Base-by-base conservation (phyloP, 73 alveolate genomes). In the Uronychia binucleata region DNA sequence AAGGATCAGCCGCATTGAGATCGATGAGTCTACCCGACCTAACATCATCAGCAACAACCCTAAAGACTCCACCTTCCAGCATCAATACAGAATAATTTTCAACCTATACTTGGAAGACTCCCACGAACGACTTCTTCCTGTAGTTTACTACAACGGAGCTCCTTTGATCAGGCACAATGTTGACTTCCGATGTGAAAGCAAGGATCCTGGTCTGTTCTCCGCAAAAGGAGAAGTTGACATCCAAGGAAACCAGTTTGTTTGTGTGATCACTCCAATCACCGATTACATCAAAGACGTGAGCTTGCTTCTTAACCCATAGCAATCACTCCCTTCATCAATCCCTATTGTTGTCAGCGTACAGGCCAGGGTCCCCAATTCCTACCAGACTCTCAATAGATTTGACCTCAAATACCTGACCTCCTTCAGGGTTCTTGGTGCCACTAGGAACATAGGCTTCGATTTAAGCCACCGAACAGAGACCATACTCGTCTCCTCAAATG, bases 1-100 rank as follows among this genome's bases (percentile, higher is more conserved):
- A 33, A 91, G 79, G 83, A 86, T 91, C 0, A 84, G 86, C 59
- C 58, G 84, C 57, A 85, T 90, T 67, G 93, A 91, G 58, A 58
- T 91, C n/a, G 96, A 84, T 31, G 79, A 82, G 26, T 28, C 59
- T 59, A 67, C 86, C 57, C 59, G 87, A 30, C 88, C 88, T 1
- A 31, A 29, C 19, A 27, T 75, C 28, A 77, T 87, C 59, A 57
- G 88, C 0, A 91, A 91, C 84, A 82, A 87, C 74, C 90, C 84
- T 57, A 86, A 83, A 35, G 46, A 82, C 0, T 32, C 82, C 26
- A 58, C 86, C 0, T 89, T 80, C 67, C 59, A 60, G 35, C 19
- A 46, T 19, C 5, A 46, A 5, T 46, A 46, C 19, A 60, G 86
- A 26, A 83, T 82, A 19, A 87, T 80, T 29, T 30, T 88, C 25